A percentile compares a stretch with the other conserved stretches of the same genome.
These are phyloP conservation scores for Hydnum rufescens DNA, from an alignment of 768 basidiomycete species.

Conservation along the genomic window DNA sequence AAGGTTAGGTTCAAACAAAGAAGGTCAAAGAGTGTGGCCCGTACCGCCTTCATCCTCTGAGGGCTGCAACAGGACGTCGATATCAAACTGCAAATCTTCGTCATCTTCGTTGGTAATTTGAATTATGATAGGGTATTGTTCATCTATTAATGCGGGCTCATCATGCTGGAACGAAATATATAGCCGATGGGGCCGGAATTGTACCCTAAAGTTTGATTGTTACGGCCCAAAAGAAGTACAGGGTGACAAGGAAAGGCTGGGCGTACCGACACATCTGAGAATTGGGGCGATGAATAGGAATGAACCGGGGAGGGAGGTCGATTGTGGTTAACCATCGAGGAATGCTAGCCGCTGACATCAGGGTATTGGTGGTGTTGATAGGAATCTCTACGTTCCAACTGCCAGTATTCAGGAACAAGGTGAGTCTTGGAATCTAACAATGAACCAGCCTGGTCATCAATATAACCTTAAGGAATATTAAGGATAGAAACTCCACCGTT, in stretches of 20 bases:
- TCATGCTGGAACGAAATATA: conserved; percentile 35
- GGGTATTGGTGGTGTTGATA: too few species aligned
- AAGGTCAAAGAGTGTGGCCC: conserved; percentile 12
- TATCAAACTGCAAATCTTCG: conserved; percentile 39
- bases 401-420: too few species aligned
- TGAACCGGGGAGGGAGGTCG: too few species aligned
- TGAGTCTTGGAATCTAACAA: too few species aligned
- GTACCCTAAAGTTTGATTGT: conserved; percentile 15
- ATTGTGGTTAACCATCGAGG: too few species aligned
- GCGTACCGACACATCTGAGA: too few species aligned
- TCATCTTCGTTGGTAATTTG: conserved; percentile 54
- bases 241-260: too few species aligned
- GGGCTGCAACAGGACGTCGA: conserved; percentile 68
- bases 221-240: too few species aligned
- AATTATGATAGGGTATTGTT: conserved; percentile 55
- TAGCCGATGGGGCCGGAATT: conserved; percentile 38
- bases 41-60: conserved; percentile 54
- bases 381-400: too few species aligned
- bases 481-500: background rate
- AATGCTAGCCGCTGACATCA: too few species aligned
- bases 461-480: background rate
- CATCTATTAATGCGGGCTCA: conserved; percentile 59
- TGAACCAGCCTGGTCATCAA: background rate
- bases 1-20: conserved; percentile 18
- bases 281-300: too few species aligned